phyloP scores from a whole-genome alignment of 1,284 basidiomycete genomes.

The Porodaedalea pini region DNA sequence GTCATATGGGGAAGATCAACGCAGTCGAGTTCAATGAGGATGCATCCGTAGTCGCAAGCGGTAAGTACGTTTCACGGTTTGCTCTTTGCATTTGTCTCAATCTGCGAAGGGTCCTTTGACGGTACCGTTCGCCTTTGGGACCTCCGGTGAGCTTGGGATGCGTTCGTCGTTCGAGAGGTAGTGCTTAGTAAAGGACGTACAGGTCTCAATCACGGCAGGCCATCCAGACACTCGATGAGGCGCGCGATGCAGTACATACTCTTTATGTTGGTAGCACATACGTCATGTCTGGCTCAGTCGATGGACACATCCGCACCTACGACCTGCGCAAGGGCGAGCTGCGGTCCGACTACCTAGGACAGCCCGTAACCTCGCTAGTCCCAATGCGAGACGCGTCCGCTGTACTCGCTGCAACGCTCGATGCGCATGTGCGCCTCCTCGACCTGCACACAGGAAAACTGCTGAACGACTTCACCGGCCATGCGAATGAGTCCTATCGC shows the following conservation, averaged over 20 bases:
- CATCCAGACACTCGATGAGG: conserved; percentile 90
- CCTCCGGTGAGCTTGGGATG: conserved; percentile 53
- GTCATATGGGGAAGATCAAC: conserved; percentile 89
- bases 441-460: conserved; percentile 81
- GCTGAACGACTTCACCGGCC: conserved; percentile 83
- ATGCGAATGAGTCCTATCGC: conserved; percentile 71
- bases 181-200: background rate
- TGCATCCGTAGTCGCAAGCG: conserved; percentile 81
- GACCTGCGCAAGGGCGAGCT: conserved; percentile 91
- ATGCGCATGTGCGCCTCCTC: conserved; percentile 83
- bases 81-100: conserved; percentile 8
- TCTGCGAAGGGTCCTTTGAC: conserved; percentile 73
- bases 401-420: conserved; percentile 78
- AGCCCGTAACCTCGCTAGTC: conserved; percentile 79
- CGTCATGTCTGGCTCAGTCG: conserved; percentile 82
- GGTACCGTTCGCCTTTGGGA: conserved; percentile 89
- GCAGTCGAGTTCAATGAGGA: conserved; percentile 88
- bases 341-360: conserved; percentile 83
- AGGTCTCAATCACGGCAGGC: conserved; percentile 79
- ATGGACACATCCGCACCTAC: conserved; percentile 89
- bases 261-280: conserved; percentile 61
- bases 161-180: conserved; percentile 5
- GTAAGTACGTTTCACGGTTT: conserved; percentile 40
- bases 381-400: conserved; percentile 74
- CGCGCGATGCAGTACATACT: conserved; percentile 85